A percentile compares a stretch with the other conserved stretches of the same genome.
These are phyloP conservation scores for Eimeria acervulina DNA, from an alignment of 169 alveolate genomes.

Conservation along the genomic window DNA sequence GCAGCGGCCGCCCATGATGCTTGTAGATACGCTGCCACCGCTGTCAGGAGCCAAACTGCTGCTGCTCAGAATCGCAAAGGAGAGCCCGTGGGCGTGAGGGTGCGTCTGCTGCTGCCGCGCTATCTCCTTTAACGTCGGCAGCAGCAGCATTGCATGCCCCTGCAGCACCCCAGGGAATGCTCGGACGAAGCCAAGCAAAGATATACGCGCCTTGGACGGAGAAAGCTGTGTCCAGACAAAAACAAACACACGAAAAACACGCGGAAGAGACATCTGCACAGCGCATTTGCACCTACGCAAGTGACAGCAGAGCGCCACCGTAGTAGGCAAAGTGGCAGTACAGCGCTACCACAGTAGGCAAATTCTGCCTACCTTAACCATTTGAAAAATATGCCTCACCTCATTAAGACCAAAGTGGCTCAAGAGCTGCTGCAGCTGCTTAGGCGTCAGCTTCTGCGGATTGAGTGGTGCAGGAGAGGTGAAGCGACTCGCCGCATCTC, in stretches of 20 bases:
- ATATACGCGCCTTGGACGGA: constrained; percentile 67
- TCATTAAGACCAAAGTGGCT: constrained; percentile 62
- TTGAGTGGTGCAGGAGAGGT: constrained; percentile 50
- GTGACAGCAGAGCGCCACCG: background rate
- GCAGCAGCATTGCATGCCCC: constrained; percentile 68
- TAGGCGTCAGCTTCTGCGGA: constrained; percentile 63
- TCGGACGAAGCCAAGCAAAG: constrained; percentile 59
- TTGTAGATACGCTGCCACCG: constrained; percentile 30
- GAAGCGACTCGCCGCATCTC: constrained; percentile 65
- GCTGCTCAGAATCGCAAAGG: constrained; percentile 56
- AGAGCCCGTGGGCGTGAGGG: constrained; percentile 64
- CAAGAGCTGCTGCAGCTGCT: constrained; percentile 64
- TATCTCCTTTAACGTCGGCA: constrained; percentile 63
- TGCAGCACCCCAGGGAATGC: constrained; percentile 69
- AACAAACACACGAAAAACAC: background rate
- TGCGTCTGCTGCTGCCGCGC: constrained; percentile 76
- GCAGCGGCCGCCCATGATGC: constrained; percentile 5
- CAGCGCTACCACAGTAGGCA: too few species aligned
- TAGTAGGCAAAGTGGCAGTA: too few species aligned
- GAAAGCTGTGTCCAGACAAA: background rate
- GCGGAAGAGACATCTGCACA: background rate
- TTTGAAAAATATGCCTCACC: background rate
- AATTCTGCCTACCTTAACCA: too few species aligned
- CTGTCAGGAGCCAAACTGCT: constrained; percentile 34
- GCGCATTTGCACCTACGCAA: background rate